A percentile compares a stretch with the other conserved stretches of the same genome.
phyloP scores from a whole-genome alignment of 352 stramenopile genomes.

The Phytophthora sp. region DNA sequence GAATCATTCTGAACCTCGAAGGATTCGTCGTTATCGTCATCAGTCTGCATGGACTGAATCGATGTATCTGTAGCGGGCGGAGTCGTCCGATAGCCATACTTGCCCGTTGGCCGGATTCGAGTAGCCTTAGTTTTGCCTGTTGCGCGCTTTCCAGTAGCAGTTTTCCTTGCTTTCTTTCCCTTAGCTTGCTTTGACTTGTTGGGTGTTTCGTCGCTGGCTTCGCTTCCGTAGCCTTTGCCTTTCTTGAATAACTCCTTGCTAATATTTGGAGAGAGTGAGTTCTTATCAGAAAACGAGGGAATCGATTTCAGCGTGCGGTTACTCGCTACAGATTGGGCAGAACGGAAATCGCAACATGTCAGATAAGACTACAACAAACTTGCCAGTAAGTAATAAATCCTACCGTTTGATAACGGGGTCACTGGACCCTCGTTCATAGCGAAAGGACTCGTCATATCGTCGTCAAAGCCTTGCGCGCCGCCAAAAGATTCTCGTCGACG shows the following conservation, averaged over 20 bases:
- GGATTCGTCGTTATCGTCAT: constrained; percentile 63
- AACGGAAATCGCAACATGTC: constrained; percentile 1
- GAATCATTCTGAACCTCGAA: constrained; percentile 54
- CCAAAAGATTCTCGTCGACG: constrained; percentile 48
- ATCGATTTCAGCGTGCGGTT: constrained; percentile 66
- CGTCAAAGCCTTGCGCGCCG: constrained; percentile 46
- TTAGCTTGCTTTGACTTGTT: constrained; percentile 40
- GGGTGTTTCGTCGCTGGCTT: constrained; percentile 34
- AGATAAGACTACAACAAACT: constrained; percentile 4
- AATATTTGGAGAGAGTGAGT: constrained; percentile 55
- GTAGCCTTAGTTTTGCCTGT: constrained; percentile 33
- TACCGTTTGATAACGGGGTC: constrained; percentile 75
- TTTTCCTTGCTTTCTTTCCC: constrained; percentile 34
- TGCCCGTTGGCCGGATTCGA: constrained; percentile 39
- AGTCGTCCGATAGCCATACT: constrained; percentile 58
- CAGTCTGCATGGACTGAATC: constrained; percentile 53
- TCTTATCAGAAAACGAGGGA: constrained; percentile 59
- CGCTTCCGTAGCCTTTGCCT: constrained; percentile 26
- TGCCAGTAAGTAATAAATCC: neutral
- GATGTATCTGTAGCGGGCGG: constrained; percentile 49
- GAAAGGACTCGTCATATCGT: constrained; percentile 59
- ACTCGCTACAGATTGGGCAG: constrained; percentile 45
- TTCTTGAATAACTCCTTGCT: constrained; percentile 66
- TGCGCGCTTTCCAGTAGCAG: constrained; percentile 17
- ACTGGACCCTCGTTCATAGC: constrained; percentile 60